Evolutionary conservation across 2,329 filamentous ascomycete species (phyloP), one percentile per base, ranked within the genome.

Genomic region (Colletotrichum echinochloae): DNA sequence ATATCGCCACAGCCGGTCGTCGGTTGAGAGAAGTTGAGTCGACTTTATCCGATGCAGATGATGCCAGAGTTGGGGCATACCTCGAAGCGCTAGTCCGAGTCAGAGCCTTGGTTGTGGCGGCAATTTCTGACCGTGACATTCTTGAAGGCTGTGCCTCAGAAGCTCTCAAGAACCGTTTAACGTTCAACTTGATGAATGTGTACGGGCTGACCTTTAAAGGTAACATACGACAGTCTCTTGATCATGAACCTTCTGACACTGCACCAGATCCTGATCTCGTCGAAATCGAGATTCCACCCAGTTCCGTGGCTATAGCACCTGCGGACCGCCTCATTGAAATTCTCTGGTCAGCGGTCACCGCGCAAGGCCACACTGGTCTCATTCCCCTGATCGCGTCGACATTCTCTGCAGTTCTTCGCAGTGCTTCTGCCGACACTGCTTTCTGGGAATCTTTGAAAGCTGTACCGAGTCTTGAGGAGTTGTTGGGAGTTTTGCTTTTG

Each of bases 81-180:
- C 72, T 78, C 48, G 79, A 81, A 23, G 79, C 80, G 49, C 72
- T 86, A 3, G 74, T 80, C n/a, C 84, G 82, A 71, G 83, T 83
- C 3, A 79, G 91, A 66, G 82, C 81, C 8, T 81, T 92, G 35
- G 80, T 92, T 28, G 85, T 91, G 23, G 90, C 90, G 8, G 71
- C 71, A n/a, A 60, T 73, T 28, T 70, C 72, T 11, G 72, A 73
- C 26, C 23, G 60, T 5, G 60, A 65, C 11, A 54, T 72, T 20
- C 62, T 71, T 11, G 66, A 48, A 16, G 65, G 55, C 39, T 65
- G 63, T 44, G 41, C 79, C 12, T 83, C 79, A 57, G 81, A 81
- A 62, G 78, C 81, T 46, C 76, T 88, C 57, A 85, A 83, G 71
- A 81, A 86, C 35, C 78, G 82, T 35, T 84, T 91, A 65, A 83